These are phyloP conservation scores for Cyberlindnera xylosilytica DNA, from an alignment of 805 yeast genomes.

Conservation along the genomic window DNA sequence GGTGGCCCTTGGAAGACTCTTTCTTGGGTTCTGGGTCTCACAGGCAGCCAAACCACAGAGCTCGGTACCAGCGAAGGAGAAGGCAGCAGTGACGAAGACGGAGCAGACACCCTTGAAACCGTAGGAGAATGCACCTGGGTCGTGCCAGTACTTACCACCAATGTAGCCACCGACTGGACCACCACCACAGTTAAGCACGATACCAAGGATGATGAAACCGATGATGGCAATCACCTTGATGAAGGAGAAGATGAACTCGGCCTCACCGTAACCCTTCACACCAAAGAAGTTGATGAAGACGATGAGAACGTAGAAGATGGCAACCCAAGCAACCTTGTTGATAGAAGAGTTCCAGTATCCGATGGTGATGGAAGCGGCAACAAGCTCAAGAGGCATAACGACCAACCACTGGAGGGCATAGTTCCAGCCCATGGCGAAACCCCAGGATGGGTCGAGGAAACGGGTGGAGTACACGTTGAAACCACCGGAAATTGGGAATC, in stretches of 20 bases:
- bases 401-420: constrained; percentile 52
- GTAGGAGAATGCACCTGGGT: constrained; percentile 53
- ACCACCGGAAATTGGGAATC: constrained; percentile 69
- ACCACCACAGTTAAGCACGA: constrained; percentile 81
- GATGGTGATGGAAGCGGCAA: constrained; percentile 59
- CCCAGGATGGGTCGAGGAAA: constrained; percentile 57
- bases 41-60: constrained; percentile 80
- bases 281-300: constrained; percentile 49
- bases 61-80: constrained; percentile 82
- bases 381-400: constrained; percentile 47
- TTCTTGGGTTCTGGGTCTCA: constrained; percentile 70
- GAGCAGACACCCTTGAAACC: constrained; percentile 58
- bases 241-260: constrained; percentile 60
- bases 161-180: constrained; percentile 64
- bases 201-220: constrained; percentile 69
- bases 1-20: constrained; percentile 68
- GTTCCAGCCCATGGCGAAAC: constrained; percentile 60
- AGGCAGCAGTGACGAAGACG: constrained; percentile 60
- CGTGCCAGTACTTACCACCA: constrained; percentile 54
- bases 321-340: constrained; percentile 46
- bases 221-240: constrained; percentile 62
- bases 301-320: constrained; percentile 45
- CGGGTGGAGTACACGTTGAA: constrained; percentile 56
- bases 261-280: constrained; percentile 52
- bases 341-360: constrained; percentile 46